Evolutionary conservation across 2,329 filamentous ascomycete species (phyloP).

Genomic region (Cladosporium sphaerospermum): DNA sequence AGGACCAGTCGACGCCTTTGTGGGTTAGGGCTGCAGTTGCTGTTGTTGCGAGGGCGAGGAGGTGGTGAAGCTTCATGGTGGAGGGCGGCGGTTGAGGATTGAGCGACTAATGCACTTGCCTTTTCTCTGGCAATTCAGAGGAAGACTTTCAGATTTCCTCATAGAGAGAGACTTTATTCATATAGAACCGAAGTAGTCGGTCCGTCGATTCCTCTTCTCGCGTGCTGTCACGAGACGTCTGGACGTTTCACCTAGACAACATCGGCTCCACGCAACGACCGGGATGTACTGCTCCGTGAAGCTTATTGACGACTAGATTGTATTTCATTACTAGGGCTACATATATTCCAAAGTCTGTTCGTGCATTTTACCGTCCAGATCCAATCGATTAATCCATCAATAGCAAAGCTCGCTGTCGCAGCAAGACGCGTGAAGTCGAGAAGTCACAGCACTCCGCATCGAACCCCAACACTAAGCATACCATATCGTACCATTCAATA

Average conservation of each 20-base stretch:
- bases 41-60: conserved; percentile 8
- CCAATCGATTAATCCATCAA: too few relatives aligned
- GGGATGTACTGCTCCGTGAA: not conserved
- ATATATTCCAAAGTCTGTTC: too few relatives aligned
- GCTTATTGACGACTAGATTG: not conserved
- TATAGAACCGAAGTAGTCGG: too few relatives aligned
- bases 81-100: not conserved
- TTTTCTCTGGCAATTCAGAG: too few relatives aligned
- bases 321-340: too few relatives aligned
- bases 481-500: not conserved
- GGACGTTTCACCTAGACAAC: conserved; percentile 7
- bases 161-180: too few relatives aligned
- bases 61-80: not conserved
- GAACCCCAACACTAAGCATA: not conserved
- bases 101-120: too few relatives aligned
- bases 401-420: too few relatives aligned
- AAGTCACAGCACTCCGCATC: not conserved
- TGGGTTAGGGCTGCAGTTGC: conserved; percentile 20
- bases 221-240: conserved; percentile 2
- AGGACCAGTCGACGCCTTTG: conserved; percentile 35
- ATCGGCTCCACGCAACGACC: conserved; percentile 1
- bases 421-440: too few relatives aligned
- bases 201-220: not conserved
- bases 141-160: too few relatives aligned
- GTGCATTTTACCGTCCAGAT: too few relatives aligned